Evolutionary conservation across 106 monocot genomes (phyloP), one percentile per base, ranked within the genome.

Genomic region (Dendrobium catenatum): DNA sequence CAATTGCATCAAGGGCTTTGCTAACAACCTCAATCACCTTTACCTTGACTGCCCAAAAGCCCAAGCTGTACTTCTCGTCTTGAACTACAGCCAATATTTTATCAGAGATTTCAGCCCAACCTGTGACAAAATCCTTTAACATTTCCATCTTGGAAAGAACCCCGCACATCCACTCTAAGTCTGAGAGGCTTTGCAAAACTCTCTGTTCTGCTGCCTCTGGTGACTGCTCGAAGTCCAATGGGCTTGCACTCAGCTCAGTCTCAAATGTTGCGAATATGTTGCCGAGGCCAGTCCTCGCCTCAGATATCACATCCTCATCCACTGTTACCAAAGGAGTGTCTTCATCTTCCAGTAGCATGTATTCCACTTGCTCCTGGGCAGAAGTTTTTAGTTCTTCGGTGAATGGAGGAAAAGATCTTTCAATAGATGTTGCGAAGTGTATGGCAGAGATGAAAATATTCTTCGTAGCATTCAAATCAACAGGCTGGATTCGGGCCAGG

Each of bases 281-380:
- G 16, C 51, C 80, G 4, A 94, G 84, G 54, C 94, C 97, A 11
- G 54, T 68, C 59, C 72, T 88, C 33, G 86, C 80, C 79, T 85
- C 88, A 27, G 88, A 84, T 29, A 79, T 88, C 72, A 98, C 91
- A 49, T 94, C 89, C 29, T 92, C 87, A 67, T 98, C 97, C 13
- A 80, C 74, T 0, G 72, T 77, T n/a, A 98, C 70, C 75, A 88
- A 82, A 48, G 90, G 85, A 54, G 89, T 83, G 9, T 98, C 92
- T 72, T 89, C 88, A 81, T 98, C 97, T 40, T 89, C 94, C 40
- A 84, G 78, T 43, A 98, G 84, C 97, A 98, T 94, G 77, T 92
- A 98, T 33, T 98, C 97, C 42, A 98, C 79, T 59, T 98, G 97
- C 78, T 98, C 97, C 77, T 94, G 94, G 68, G 97, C 97, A 33